Evolutionary conservation across 2,329 filamentous ascomycete species (phyloP).

Genomic region (Pseudocercospora macadamiae): DNA sequence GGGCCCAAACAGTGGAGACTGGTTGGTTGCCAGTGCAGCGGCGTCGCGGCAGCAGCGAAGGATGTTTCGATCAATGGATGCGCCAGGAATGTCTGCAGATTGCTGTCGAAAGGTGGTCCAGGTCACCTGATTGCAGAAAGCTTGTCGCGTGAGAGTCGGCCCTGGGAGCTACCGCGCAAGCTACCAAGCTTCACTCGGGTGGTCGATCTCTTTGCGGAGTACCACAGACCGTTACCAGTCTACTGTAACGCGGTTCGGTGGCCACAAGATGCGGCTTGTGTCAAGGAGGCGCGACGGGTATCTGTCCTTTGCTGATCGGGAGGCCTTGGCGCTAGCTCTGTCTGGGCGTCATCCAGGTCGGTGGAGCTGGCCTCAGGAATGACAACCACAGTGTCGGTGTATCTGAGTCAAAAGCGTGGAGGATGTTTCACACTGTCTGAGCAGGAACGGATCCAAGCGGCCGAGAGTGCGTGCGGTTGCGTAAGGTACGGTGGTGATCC

Average conservation of each 20-base stretch:
- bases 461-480: conserved; percentile 19
- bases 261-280: conserved; percentile 29
- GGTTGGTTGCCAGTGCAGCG: conserved; percentile 29
- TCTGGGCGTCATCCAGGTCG: conserved; percentile 35
- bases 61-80: conserved; percentile 25
- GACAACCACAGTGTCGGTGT: conserved; percentile 32
- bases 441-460: conserved; percentile 16
- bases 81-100: conserved; percentile 22
- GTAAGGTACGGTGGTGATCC: conserved; percentile 8
- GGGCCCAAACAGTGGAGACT: conserved; percentile 21
- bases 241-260: conserved; percentile 30
- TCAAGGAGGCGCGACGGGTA: conserved; percentile 27
- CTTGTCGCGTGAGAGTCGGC: conserved; percentile 25
- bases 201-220: conserved; percentile 27
- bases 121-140: conserved; percentile 26
- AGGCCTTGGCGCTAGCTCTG: conserved; percentile 25
- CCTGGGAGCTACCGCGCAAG: conserved; percentile 22
- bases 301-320: conserved; percentile 26
- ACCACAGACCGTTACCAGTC: conserved; percentile 29
- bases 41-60: conserved; percentile 25
- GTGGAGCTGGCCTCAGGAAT: conserved; percentile 34
- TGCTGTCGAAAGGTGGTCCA: conserved; percentile 16
- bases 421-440: conserved; percentile 27
- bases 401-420: conserved; percentile 33
- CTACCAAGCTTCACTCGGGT: conserved; percentile 25